Conservation (phyloP, 2,329 filamentous ascomycete species). For the Pseudogymnoascus sp. region DNA sequence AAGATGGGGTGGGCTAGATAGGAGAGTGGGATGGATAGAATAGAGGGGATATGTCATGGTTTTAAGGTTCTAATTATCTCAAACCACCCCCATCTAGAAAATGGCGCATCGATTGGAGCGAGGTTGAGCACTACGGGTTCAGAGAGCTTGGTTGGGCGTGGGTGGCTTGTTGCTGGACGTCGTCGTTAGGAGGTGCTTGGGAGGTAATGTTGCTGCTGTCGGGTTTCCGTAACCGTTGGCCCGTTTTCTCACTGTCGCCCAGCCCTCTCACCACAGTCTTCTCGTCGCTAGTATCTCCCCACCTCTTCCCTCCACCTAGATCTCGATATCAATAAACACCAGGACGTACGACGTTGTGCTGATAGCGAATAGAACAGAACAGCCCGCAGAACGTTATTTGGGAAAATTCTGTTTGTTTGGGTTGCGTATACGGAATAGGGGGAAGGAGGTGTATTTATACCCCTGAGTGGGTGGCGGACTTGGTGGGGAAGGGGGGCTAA, state of each 20-base stretch:
- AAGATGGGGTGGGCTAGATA: no score
- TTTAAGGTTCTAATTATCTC: no score
- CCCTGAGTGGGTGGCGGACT: not conserved
- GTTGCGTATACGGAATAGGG: not conserved
- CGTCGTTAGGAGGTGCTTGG: not conserved
- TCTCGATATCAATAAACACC: not conserved
- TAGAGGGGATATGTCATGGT: no score
- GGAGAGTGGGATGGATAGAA: no score
- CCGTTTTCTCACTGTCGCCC: not conserved
- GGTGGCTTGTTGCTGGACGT: no score
- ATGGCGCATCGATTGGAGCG: no score
- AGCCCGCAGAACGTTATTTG: no score
- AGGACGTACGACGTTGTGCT: not conserved
- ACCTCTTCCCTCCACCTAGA: not conserved
- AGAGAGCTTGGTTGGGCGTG: no score
- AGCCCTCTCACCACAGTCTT: not conserved
- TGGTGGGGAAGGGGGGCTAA: not conserved
- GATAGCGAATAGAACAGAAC: not conserved
- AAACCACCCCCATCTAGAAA: no score
- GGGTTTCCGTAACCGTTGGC: not conserved
- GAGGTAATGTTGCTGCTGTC: not conserved
- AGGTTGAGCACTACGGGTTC: no score
- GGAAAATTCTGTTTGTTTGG: no score
- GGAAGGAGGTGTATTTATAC: not conserved
- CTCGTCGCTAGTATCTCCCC: not conserved